These are phyloP conservation scores for Solanum neorickii DNA, from an alignment of 257 asterid species.

Conservation along the genomic window DNA sequence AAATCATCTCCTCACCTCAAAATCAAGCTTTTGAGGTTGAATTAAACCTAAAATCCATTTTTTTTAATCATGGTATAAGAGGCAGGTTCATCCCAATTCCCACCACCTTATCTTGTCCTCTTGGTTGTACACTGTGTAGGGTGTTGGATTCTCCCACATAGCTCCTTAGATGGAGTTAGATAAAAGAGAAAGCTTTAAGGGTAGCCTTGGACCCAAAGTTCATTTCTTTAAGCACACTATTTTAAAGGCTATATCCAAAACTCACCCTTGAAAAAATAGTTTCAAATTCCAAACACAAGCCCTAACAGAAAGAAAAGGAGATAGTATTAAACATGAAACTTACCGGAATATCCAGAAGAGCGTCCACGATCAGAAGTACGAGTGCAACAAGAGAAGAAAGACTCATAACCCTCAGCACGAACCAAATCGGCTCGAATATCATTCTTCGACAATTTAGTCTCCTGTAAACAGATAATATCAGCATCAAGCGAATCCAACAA, in stretches of 20 bases:
- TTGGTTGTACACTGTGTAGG: neutral
- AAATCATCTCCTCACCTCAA: neutral
- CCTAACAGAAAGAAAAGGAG: neutral
- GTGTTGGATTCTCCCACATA: neutral
- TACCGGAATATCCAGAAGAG: conserved; percentile 86
- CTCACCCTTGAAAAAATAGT: neutral
- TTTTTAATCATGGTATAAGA: neutral
- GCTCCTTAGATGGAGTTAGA: neutral
- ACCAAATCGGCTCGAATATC: conserved; percentile 70
- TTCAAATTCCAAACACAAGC: neutral
- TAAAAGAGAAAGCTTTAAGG: neutral
- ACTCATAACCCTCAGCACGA: conserved; percentile 89
- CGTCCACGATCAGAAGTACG: conserved; percentile 77
- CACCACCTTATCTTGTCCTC: neutral
- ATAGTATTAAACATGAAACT: neutral
- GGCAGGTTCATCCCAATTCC: neutral
- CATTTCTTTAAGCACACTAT: neutral
- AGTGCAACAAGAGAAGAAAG: conserved; percentile 90
- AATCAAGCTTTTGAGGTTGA: neutral
- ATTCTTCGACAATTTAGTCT: conserved; percentile 72
- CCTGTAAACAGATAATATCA: conserved; percentile 87
- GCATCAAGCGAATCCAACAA: conserved; percentile 77
- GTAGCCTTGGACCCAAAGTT: neutral
- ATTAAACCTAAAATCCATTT: neutral
- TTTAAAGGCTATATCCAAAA: neutral